Percentiles rank a stretch among this genome's conserved stretches.
Conservation (phyloP, 2,329 filamentous ascomycete genomes). For the Hymenoscyphus linearis region DNA sequence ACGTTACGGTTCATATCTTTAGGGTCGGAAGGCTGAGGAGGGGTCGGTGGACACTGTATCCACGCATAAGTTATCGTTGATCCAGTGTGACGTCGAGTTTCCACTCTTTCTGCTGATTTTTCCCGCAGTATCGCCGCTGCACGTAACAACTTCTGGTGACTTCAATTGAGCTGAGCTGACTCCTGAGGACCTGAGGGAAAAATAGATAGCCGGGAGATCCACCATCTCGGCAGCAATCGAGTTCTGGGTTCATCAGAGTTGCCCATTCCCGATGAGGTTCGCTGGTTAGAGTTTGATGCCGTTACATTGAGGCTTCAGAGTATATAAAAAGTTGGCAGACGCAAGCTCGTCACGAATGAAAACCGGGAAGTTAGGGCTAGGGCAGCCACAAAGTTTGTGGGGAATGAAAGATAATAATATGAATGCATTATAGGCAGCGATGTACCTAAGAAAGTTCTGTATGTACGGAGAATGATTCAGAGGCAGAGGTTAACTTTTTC, state of each 20-base stretch:
- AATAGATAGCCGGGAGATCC: neutral
- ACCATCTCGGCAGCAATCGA: neutral
- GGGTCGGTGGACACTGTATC: neutral
- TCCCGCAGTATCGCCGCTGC: constrained; percentile 17
- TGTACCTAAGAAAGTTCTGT: too few species aligned
- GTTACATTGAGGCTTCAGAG: too few species aligned
- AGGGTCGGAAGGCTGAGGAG: constrained; percentile 3
- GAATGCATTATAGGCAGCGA: too few species aligned
- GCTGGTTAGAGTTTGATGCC: too few species aligned
- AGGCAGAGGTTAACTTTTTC: neutral
- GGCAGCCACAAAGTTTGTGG: too few species aligned
- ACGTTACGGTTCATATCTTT: constrained; percentile 6
- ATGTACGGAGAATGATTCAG: neutral
- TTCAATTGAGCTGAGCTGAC: neutral
- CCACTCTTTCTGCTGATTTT: constrained; percentile 9
- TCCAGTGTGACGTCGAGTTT: constrained; percentile 20
- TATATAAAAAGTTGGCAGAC: too few species aligned
- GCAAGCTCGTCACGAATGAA: too few species aligned
- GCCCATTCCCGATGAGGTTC: neutral
- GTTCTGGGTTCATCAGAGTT: neutral
- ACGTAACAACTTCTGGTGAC: neutral
- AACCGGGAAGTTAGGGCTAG: too few species aligned
- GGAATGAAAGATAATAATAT: too few species aligned
- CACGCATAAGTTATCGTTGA: neutral
- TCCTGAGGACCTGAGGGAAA: neutral